These are phyloP conservation scores for Pichia sp. DNA, from an alignment of 1,139 yeast genomes.

Conservation along the genomic window DNA sequence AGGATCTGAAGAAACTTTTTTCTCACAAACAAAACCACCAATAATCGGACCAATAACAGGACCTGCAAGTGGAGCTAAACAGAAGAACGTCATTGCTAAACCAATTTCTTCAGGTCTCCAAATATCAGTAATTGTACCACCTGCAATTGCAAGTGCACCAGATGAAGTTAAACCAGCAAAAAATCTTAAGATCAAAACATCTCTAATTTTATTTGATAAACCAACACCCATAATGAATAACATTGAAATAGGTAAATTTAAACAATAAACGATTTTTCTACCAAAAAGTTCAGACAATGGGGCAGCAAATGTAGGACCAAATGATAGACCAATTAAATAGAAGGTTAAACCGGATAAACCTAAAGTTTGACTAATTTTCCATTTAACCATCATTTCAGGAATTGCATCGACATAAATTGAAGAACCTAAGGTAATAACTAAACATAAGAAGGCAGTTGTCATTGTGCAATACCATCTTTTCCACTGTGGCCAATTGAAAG, in stretches of 20 bases:
- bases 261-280: conserved; percentile 54
- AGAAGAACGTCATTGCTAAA: conserved; percentile 64
- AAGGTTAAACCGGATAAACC: conserved; percentile 64
- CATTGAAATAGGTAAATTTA: conserved; percentile 62
- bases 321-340: conserved; percentile 63
- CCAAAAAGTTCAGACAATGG: conserved; percentile 75
- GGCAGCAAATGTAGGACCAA: conserved; percentile 71
- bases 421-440: conserved; percentile 66
- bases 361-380: conserved; percentile 51
- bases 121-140: conserved; percentile 76
- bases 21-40: conserved; percentile 70
- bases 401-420: conserved; percentile 62
- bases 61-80: conserved; percentile 68
- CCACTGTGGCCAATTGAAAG: conserved; percentile 58
- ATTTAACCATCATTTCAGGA: conserved; percentile 41
- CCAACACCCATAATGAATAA: conserved; percentile 75
- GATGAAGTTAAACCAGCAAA: conserved; percentile 76
- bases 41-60: conserved; percentile 80
- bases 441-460: conserved; percentile 57
- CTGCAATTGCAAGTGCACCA: conserved; percentile 83
- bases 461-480: conserved; percentile 61
- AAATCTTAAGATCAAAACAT: conserved; percentile 64
- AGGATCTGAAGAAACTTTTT: conserved; percentile 31
- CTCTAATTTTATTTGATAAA: conserved; percentile 50
- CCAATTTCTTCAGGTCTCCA: conserved; percentile 64